These are phyloP conservation scores for Nemania sp. DNA, from an alignment of 2,329 filamentous ascomycete species.

Conservation along the genomic window DNA sequence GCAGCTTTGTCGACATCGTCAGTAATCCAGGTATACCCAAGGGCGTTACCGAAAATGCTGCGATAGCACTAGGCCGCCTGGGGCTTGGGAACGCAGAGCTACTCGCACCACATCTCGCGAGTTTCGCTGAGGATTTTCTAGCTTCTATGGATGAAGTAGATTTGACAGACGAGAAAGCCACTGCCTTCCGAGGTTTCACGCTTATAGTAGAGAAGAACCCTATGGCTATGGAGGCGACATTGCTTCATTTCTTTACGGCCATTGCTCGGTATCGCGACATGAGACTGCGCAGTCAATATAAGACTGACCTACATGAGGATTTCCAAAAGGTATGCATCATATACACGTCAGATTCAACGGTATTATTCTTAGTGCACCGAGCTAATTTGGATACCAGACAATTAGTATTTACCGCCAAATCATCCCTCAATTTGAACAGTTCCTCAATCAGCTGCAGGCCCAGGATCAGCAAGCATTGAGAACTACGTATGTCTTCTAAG, in stretches of 20 bases:
- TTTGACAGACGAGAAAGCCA: conserved; percentile 90
- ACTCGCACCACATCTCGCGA: conserved; percentile 76
- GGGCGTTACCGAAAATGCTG: conserved; percentile 90
- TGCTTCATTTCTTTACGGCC: conserved; percentile 79
- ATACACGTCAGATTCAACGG: neutral
- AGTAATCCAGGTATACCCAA: conserved; percentile 82
- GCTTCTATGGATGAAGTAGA: conserved; percentile 80
- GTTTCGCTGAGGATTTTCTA: conserved; percentile 82
- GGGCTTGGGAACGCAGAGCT: conserved; percentile 77
- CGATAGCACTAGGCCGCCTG: conserved; percentile 86
- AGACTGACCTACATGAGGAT: conserved; percentile 67
- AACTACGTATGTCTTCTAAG: conserved; percentile 51
- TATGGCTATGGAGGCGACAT: conserved; percentile 83
- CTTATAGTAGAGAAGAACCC: conserved; percentile 84
- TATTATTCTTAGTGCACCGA: neutral
- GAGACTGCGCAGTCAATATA: conserved; percentile 60
- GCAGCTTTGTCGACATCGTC: conserved; percentile 79
- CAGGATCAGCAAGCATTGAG: conserved; percentile 55
- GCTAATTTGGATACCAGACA: conserved; percentile 44
- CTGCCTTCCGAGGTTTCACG: conserved; percentile 89
- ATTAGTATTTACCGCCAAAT: conserved; percentile 60
- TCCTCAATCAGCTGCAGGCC: conserved; percentile 54
- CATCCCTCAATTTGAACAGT: conserved; percentile 61
- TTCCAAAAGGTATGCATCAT: conserved; percentile 70
- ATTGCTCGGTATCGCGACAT: conserved; percentile 79